Percentiles rank a stretch among this genome's conserved stretches.
phyloP scores from a whole-genome alignment of 2,329 filamentous ascomycete genomes.

The Ascochyta pisi region DNA sequence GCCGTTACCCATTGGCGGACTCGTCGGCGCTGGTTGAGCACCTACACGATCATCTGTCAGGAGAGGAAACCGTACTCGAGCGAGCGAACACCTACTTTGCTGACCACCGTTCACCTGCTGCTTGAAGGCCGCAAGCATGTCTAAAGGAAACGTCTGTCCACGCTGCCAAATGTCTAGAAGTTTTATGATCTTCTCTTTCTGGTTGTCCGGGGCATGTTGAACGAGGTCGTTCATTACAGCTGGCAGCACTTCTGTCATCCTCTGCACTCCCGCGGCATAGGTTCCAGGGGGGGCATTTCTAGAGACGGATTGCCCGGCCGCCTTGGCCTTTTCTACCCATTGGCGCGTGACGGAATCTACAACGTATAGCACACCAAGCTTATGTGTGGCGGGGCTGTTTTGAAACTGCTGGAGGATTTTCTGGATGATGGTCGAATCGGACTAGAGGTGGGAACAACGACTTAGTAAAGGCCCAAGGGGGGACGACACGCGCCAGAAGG shows the following conservation, averaged over 20 bases:
- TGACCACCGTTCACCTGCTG: conserved; percentile 72
- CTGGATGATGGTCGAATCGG: conserved; percentile 91
- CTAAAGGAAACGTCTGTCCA: conserved; percentile 83
- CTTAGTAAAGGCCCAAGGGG: conserved; percentile 35
- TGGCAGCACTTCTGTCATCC: conserved; percentile 93
- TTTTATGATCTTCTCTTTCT: conserved; percentile 97
- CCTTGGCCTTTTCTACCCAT: conserved; percentile 96
- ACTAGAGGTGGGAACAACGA: conserved; percentile 61
- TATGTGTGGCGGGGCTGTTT: conserved; percentile 92
- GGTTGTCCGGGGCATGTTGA: conserved; percentile 84
- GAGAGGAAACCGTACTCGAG: background rate
- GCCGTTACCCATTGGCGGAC: conserved; percentile 36
- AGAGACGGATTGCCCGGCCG: conserved; percentile 76
- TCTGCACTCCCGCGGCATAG: conserved; percentile 92
- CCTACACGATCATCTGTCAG: conserved; percentile 24
- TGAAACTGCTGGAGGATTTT: conserved; percentile 98
- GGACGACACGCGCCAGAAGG: conserved; percentile 11
- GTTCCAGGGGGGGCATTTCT: conserved; percentile 88
- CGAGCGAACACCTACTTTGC: conserved; percentile 65
- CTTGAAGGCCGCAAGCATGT: conserved; percentile 84
- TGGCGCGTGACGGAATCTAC: conserved; percentile 99
- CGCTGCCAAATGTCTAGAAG: conserved; percentile 98
- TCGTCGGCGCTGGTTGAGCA: conserved; percentile 34
- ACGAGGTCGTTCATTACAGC: conserved; percentile 95
- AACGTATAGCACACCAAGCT: conserved; percentile 98